Conservation (phyloP, 352 stramenopile genomes). For the Phytophthora ramorum region DNA sequence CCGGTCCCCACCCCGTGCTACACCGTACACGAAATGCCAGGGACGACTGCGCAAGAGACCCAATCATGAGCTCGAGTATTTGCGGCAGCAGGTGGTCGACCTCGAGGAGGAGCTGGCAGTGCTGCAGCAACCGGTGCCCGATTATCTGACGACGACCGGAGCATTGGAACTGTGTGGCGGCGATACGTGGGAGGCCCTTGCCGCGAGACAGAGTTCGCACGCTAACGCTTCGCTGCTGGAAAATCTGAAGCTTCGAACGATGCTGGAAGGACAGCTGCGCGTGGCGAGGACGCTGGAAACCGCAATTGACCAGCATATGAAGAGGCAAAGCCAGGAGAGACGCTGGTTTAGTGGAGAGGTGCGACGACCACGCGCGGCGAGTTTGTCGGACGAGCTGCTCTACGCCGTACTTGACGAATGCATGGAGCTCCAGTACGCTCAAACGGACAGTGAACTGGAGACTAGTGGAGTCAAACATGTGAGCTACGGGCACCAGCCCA, state of each 20-base stretch:
- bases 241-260: conserved; percentile 11
- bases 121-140: conserved; percentile 13
- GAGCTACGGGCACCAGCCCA: conserved; percentile 7
- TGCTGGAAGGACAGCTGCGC: conserved; percentile 8
- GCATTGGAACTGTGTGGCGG: background rate
- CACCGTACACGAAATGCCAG: conserved; percentile 16
- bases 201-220: background rate
- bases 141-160: background rate
- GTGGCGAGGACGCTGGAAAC: conserved; percentile 7
- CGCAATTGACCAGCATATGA: conserved; percentile 19
- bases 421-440: conserved; percentile 9
- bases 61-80: conserved; percentile 39
- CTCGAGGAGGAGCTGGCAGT: conserved; percentile 29
- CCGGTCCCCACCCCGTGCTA: conserved; percentile 2
- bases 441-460: conserved; percentile 9
- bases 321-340: conserved; percentile 3
- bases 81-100: conserved; percentile 21
- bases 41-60: conserved; percentile 27
- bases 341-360: conserved; percentile 8
- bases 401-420: conserved; percentile 18
- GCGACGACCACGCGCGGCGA: background rate
- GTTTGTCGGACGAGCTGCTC: conserved; percentile 16
- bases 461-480: background rate
- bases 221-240: conserved; percentile 9
- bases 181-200: conserved; percentile 14